These are phyloP conservation scores for Barnettozyma vustinii DNA, from an alignment of 805 yeast species.

Conservation along the genomic window DNA sequence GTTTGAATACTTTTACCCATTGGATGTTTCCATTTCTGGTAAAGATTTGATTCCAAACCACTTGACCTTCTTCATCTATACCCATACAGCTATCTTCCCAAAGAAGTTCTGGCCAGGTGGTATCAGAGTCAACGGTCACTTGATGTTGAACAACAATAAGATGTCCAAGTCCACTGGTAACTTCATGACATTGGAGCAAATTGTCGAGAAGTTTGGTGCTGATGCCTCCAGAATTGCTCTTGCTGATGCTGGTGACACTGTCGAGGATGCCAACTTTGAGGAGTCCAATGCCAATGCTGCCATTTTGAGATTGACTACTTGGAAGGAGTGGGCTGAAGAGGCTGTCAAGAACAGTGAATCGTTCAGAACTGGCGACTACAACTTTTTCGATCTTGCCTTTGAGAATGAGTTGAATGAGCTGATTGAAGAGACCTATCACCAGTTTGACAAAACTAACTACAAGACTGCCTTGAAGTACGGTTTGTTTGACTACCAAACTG, in stretches of 20 bases:
- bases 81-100: slow-evolving; percentile 91
- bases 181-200: slow-evolving; percentile 84
- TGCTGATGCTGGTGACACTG: slow-evolving; percentile 97
- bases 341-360: slow-evolving; percentile 44
- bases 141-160: slow-evolving; percentile 91
- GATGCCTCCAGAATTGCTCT: slow-evolving; percentile 96
- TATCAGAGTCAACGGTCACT: slow-evolving; percentile 91
- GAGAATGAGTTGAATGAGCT: slow-evolving; percentile 89
- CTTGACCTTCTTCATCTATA: slow-evolving; percentile 89
- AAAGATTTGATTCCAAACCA: slow-evolving; percentile 97
- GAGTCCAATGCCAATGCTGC: slow-evolving; percentile 97
- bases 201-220: slow-evolving; percentile 87
- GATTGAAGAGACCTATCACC: slow-evolving; percentile 65
- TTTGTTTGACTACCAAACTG: slow-evolving; percentile 87
- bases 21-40: slow-evolving; percentile 89
- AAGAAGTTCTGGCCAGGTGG: slow-evolving; percentile 90
- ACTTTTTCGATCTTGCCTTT: slow-evolving; percentile 82
- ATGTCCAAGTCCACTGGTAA: slow-evolving; percentile 98
- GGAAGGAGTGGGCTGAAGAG: slow-evolving; percentile 95
- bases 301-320: slow-evolving; percentile 82
- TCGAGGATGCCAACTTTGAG: slow-evolving; percentile 97
- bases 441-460: slow-evolving; percentile 69
- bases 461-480: slow-evolving; percentile 89
- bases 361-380: slow-evolving; percentile 48
- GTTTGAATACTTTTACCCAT: slow-evolving; percentile 94